Conservation (phyloP, 148 eudicot genomes). For the Dysphania ambrosioides region DNA sequence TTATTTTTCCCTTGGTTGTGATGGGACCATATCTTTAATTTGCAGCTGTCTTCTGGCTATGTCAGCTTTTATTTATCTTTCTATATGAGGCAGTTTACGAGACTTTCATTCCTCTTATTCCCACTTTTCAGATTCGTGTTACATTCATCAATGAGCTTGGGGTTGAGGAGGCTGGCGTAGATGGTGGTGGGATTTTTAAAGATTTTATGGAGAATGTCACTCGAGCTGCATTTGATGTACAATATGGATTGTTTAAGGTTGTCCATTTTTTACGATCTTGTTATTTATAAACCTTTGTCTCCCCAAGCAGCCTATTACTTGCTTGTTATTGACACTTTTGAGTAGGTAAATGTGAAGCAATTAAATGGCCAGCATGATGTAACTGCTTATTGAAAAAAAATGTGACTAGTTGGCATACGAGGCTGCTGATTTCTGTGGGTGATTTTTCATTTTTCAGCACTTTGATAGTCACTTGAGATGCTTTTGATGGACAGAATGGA, state of each 20-base stretch:
- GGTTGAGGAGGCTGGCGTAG: conserved; percentile 99
- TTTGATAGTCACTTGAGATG: no score
- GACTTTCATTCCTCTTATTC: not conserved
- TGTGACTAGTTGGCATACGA: no score
- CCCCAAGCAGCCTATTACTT: not conserved
- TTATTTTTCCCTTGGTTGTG: no score
- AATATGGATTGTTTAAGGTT: conserved; percentile 97
- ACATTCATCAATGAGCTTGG: conserved; percentile 92
- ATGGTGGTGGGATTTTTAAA: conserved; percentile 98
- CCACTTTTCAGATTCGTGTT: conserved; percentile 67
- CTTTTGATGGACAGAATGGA: no score
- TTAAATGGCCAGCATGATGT: no score
- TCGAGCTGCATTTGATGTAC: conserved; percentile 90
- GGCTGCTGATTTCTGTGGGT: no score
- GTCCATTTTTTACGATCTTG: conserved; percentile 16
- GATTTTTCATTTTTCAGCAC: no score
- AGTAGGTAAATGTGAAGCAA: no score
- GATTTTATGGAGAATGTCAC: conserved; percentile 98
- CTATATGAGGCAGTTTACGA: no score
- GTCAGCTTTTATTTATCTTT: no score
- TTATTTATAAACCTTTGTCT: not conserved
- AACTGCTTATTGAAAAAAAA: no score
- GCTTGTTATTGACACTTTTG: not conserved
- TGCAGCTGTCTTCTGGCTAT: not conserved
- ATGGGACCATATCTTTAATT: not conserved